phyloP scores from a whole-genome alignment of 2,329 filamentous ascomycete genomes.

The Xylariaceae sp. region DNA sequence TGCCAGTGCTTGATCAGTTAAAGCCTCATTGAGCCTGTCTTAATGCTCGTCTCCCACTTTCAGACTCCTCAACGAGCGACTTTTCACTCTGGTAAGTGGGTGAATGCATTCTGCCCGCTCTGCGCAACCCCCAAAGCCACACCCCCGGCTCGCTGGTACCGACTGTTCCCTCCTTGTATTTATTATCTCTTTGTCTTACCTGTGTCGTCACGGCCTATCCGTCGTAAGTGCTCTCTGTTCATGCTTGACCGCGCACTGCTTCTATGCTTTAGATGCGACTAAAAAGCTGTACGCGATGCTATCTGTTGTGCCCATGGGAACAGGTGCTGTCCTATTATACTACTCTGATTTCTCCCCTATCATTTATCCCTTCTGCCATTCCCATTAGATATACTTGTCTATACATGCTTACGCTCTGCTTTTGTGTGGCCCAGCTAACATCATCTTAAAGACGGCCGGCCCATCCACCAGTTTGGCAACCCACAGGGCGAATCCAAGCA shows the following conservation, averaged over 20 bases:
- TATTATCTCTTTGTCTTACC: slow-evolving; percentile 32
- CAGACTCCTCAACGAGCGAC: slow-evolving; percentile 30
- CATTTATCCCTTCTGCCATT: slow-evolving; percentile 20
- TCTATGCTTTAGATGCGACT: slow-evolving; percentile 7
- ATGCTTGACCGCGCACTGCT: slow-evolving; percentile 3
- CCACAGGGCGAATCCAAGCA: slow-evolving; percentile 42
- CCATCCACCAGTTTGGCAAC: slow-evolving; percentile 41
- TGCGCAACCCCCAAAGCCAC: slow-evolving; percentile 30
- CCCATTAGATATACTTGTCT: slow-evolving; percentile 1
- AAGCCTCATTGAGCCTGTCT: slow-evolving; percentile 28
- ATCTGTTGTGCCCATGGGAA: slow-evolving; percentile 11
- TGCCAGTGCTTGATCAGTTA: slow-evolving; percentile 43
- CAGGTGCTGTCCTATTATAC: slow-evolving; percentile 8
- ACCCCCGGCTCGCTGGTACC: slow-evolving; percentile 37
- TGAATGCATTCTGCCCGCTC: slow-evolving; percentile 29
- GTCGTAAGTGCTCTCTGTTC: slow-evolving; percentile 26
- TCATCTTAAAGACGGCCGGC: slow-evolving; percentile 32
- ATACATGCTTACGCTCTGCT: slow-evolving; percentile 9
- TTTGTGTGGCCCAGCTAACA: slow-evolving; percentile 23
- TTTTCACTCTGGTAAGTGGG: slow-evolving; percentile 36
- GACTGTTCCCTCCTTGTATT: slow-evolving; percentile 33
- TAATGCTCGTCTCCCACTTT: slow-evolving; percentile 26
- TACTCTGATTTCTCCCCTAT: slow-evolving; percentile 23
- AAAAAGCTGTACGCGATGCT: background rate
- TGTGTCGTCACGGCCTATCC: slow-evolving; percentile 23